Base-by-base conservation (phyloP, 257 asterid genomes). In the Avicennia marina region DNA sequence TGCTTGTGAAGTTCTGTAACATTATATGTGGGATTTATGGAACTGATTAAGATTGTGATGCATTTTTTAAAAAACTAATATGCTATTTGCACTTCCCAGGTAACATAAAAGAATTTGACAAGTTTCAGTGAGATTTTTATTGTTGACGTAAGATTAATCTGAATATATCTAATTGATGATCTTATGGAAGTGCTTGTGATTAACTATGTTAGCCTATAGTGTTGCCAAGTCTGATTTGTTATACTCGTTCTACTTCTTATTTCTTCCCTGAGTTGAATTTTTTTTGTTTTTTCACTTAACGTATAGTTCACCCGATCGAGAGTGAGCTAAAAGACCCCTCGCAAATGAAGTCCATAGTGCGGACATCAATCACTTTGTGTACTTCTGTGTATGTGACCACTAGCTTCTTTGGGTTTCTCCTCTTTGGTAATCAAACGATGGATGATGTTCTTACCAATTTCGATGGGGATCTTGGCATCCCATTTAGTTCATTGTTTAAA, bases 401-500 rank as follows among this genome's bases (percentile, higher is more conserved):
- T 31, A 85, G 95, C 72, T 79, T 89, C 70, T 89, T 89, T 20
- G 94, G 89, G 53, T 81, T 85, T 67, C 87, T 89, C 69, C 87
- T 89, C 52, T 89, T 85, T 44, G 95, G 94, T 8, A 79, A 79
- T 53, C 73, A 70, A 57, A 89, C 95, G 38, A 69, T 81, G 86
- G 95, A 89, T 44, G 95, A 89, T 53, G 82, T 89, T 27, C 95
- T 89, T 43, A 84, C 95, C 66, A 85, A 85, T 68, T 89, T 89
- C 54, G 96, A 85, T 20, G 90, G 94, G 43, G 87, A 79, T 78
- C 94, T 89, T 18, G 94, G 90, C 33, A 81, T 85, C 64, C 89
- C 83, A 6, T 85, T 67, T 12, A 56, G 95, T 59, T 75, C 87
- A 34, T 68, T 81, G 70, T 78, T 88, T 50, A 73, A 81, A 53